Conservation (phyloP, 208 protist genomes). For the Trichomonas gallinae region DNA sequence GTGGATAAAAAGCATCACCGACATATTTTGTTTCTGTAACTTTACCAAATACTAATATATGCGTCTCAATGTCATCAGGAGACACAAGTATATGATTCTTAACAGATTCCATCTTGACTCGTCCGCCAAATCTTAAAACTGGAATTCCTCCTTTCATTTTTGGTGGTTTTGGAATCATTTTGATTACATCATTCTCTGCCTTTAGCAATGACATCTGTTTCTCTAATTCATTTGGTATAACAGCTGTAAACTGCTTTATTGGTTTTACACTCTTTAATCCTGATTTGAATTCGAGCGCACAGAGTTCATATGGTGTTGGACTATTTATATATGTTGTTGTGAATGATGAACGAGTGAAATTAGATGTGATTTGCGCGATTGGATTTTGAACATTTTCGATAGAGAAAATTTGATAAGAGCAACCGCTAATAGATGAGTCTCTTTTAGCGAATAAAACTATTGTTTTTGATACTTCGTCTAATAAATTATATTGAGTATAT, state of each 20-base stretch:
- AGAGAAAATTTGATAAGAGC: not conserved
- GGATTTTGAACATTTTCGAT: not conserved
- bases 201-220: not conserved
- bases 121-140: not conserved
- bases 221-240: not conserved
- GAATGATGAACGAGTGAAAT: not conserved
- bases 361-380: not conserved
- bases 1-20: not conserved
- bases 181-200: not conserved
- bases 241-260: not conserved
- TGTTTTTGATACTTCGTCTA: not conserved
- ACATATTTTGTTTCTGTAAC: not conserved
- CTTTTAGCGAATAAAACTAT: not conserved
- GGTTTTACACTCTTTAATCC: not conserved
- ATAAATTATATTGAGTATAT: not conserved
- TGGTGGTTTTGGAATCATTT: not conserved
- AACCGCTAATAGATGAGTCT: not conserved
- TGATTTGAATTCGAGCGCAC: not conserved
- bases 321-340: not conserved
- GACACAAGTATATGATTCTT: not conserved
- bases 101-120: not conserved
- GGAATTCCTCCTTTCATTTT: constrained; percentile 17
- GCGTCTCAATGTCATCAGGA: not conserved
- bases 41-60: constrained; percentile 17
- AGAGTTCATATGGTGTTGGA: not conserved